phyloP scores from a whole-genome alignment of 2,329 filamentous ascomycete genomes.

The Colletotrichum truncatum region DNA sequence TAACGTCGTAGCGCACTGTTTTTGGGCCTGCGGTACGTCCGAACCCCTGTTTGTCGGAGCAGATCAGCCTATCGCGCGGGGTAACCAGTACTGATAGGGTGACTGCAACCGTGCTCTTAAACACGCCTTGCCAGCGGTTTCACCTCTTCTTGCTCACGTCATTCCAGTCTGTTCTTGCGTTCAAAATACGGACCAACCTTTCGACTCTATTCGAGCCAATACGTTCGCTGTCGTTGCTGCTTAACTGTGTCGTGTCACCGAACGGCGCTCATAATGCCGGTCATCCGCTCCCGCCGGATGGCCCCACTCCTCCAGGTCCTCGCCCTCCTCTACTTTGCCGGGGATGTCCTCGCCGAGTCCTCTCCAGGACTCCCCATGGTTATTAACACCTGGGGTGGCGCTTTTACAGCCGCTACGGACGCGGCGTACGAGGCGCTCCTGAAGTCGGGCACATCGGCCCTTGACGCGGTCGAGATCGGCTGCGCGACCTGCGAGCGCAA shows the following conservation, averaged over 20 bases:
- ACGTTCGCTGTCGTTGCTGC: background rate
- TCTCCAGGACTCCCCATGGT: slow-evolving; percentile 56
- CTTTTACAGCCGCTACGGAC: slow-evolving; percentile 61
- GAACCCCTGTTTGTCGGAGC: slow-evolving; percentile 22
- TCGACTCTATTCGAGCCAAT: background rate
- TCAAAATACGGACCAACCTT: background rate
- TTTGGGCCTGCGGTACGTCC: too few species aligned
- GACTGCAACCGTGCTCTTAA: slow-evolving; percentile 10
- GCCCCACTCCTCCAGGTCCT: slow-evolving; percentile 19
- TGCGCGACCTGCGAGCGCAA: slow-evolving; percentile 60
- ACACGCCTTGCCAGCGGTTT: background rate
- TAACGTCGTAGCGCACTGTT: slow-evolving; percentile 11
- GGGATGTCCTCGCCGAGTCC: slow-evolving; percentile 30
- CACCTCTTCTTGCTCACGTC: background rate
- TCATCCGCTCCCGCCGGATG: slow-evolving; percentile 8
- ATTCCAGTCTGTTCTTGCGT: background rate
- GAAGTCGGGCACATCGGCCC: slow-evolving; percentile 43
- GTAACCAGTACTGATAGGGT: slow-evolving; percentile 16
- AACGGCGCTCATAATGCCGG: slow-evolving; percentile 5
- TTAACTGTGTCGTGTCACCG: background rate
- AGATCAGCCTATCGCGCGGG: slow-evolving; percentile 25
- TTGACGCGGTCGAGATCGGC: slow-evolving; percentile 62
- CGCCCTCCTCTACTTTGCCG: slow-evolving; percentile 27
- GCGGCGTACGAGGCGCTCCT: slow-evolving; percentile 54
- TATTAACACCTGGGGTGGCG: slow-evolving; percentile 64